These are phyloP conservation scores for Metschnikowia cubensis DNA, from an alignment of 805 yeast species.

Conservation along the genomic window DNA sequence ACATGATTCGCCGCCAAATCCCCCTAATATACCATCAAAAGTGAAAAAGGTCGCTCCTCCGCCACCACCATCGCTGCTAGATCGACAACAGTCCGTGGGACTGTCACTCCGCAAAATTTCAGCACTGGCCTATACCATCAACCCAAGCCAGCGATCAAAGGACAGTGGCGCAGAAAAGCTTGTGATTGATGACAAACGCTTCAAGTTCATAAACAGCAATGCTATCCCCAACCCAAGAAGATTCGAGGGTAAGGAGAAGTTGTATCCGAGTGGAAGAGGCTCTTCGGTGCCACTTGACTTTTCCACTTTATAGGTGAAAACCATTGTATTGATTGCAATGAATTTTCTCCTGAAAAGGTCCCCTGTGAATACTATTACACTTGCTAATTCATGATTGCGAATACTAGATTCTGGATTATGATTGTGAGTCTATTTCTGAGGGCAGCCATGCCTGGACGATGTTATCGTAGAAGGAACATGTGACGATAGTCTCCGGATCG, in stretches of 20 bases:
- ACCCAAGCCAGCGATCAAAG: constrained; percentile 27
- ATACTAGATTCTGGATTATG: too few relatives aligned
- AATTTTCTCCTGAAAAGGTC: background rate
- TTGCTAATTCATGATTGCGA: too few relatives aligned
- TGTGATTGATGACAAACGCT: constrained; percentile 65
- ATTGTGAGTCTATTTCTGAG: background rate
- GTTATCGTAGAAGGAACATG: constrained; percentile 90
- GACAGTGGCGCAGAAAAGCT: constrained; percentile 25
- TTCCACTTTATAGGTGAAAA: constrained; percentile 15
- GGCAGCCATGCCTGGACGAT: constrained; percentile 73
- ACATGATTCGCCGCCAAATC: constrained; percentile 9
- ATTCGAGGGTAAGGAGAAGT: constrained; percentile 61
- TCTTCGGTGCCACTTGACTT: constrained; percentile 83
- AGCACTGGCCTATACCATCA: constrained; percentile 62
- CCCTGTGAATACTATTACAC: background rate
- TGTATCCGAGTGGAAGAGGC: constrained; percentile 95
- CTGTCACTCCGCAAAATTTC: constrained; percentile 55
- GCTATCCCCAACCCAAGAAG: constrained; percentile 87
- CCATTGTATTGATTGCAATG: background rate
- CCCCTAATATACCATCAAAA: constrained; percentile 3
- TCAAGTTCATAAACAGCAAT: constrained; percentile 59
- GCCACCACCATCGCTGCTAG: constrained; percentile 26
- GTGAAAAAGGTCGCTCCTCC: constrained; percentile 28
- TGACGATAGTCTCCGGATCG: constrained; percentile 48
- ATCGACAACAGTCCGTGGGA: constrained; percentile 45